A percentile compares a stretch with the other conserved stretches of the same genome.
Conservation (phyloP, 768 basidiomycete genomes). For the Bullera alba region DNA sequence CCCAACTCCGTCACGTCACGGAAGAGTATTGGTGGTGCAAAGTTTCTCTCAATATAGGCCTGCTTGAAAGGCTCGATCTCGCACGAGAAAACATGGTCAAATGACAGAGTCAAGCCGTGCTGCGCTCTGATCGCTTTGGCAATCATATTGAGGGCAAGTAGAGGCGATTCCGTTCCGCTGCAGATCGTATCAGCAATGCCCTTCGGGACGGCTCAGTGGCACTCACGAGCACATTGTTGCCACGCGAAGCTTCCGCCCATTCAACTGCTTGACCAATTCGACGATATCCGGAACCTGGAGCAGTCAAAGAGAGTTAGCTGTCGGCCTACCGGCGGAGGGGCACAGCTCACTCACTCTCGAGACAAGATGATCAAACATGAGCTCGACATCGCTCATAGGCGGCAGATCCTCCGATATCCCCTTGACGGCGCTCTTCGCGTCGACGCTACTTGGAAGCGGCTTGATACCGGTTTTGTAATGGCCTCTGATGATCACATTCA, state of each 20-base stretch:
- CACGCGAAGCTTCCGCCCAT: constrained; percentile 78
- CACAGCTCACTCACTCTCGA: constrained; percentile 18
- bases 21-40: constrained; percentile 83
- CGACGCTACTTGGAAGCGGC: constrained; percentile 14
- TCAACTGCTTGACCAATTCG: constrained; percentile 38
- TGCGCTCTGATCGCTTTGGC: constrained; percentile 66
- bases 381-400: constrained; percentile 31
- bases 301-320: neutral
- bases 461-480: constrained; percentile 25
- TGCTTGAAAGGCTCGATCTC: constrained; percentile 97
- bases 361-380: constrained; percentile 35
- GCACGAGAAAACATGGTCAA: constrained; percentile 92
- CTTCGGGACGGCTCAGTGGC: neutral
- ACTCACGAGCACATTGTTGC: constrained; percentile 73
- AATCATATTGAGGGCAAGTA: constrained; percentile 80
- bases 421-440: constrained; percentile 21
- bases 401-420: constrained; percentile 32
- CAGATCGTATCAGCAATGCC: neutral
- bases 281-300: constrained; percentile 33
- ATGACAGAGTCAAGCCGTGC: constrained; percentile 58
- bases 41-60: constrained; percentile 94
- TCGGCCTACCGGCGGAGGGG: neutral
- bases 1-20: constrained; percentile 83
- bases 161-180: constrained; percentile 89
- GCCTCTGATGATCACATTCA: constrained; percentile 1